A percentile compares a stretch with the other conserved stretches of the same genome.
These are phyloP conservation scores for Trichoderma afroharzianum DNA, from an alignment of 2,329 filamentous ascomycete species.

Conservation along the genomic window DNA sequence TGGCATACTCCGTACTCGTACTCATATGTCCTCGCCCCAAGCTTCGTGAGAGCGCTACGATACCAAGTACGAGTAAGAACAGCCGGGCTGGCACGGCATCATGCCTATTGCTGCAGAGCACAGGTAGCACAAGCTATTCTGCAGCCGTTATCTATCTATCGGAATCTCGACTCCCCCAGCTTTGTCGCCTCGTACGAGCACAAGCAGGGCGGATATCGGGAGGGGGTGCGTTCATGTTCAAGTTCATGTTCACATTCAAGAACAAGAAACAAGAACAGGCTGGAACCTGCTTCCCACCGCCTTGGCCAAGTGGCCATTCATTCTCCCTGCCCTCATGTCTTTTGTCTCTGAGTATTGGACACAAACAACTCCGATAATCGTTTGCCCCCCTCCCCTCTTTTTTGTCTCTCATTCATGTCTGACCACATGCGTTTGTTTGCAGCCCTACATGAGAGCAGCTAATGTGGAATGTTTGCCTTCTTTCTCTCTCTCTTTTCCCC, in stretches of 20 bases:
- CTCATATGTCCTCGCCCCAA: not conserved
- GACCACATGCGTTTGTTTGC: not conserved
- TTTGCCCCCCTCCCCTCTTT: not conserved
- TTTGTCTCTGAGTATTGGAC: not conserved
- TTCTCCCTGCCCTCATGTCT: not conserved
- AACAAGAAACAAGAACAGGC: not conserved
- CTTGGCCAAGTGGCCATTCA: not conserved
- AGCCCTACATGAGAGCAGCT: not conserved
- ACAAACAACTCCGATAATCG: not conserved
- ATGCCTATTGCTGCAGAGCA: not conserved
- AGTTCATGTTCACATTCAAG: not conserved
- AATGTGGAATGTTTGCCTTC: not conserved
- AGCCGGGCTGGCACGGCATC: not conserved
- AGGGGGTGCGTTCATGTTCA: not conserved
- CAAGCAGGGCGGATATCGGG: not conserved
- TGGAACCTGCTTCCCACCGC: not conserved
- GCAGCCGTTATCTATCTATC: not conserved
- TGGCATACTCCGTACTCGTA: not conserved
- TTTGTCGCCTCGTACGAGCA: not conserved
- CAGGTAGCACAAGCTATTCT: not conserved
- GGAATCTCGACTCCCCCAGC: not conserved
- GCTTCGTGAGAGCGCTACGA: not conserved
- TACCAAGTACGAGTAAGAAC: not conserved
- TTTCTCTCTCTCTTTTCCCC: not conserved
- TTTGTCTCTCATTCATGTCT: not conserved